phyloP scores from a whole-genome alignment of 2,329 filamentous ascomycete species.

The Colletotrichum tamarilloi region DNA sequence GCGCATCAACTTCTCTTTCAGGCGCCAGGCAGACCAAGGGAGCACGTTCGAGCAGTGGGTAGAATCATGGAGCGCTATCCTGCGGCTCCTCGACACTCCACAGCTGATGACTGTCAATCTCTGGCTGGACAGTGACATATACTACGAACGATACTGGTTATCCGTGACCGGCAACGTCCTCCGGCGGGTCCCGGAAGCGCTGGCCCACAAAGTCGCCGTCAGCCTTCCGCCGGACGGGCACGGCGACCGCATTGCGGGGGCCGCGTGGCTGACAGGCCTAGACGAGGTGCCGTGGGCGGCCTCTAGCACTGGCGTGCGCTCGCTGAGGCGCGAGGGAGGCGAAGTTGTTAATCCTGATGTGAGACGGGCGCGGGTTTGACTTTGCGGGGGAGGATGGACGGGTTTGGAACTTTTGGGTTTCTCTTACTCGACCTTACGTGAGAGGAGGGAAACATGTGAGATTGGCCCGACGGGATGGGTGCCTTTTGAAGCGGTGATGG shows the following conservation, averaged over 20 bases:
- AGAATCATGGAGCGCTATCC: slow-evolving; percentile 15
- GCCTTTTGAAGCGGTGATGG: background rate
- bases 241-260: slow-evolving; percentile 10
- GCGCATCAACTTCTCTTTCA: slow-evolving; percentile 24
- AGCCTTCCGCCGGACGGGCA: slow-evolving; percentile 28
- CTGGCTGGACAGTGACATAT: slow-evolving; percentile 30
- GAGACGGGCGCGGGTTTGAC: slow-evolving; percentile 15
- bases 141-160: slow-evolving; percentile 29
- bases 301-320: background rate
- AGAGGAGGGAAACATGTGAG: background rate
- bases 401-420: background rate
- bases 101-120: background rate
- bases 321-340: background rate
- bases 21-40: slow-evolving; percentile 8
- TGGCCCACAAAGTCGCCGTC: slow-evolving; percentile 31
- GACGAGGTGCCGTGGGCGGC: background rate
- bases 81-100: slow-evolving; percentile 14
- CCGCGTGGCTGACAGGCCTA: slow-evolving; percentile 1
- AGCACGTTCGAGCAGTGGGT: slow-evolving; percentile 23
- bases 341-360: background rate
- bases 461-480: slow-evolving; percentile 8
- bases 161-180: slow-evolving; percentile 23
- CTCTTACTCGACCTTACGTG: background rate
- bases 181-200: slow-evolving; percentile 21
- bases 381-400: background rate